Evolutionary conservation across 1,139 yeast genomes (phyloP), one percentile per base, ranked within the genome.

Genomic region (Pichia inconspicua): DNA sequence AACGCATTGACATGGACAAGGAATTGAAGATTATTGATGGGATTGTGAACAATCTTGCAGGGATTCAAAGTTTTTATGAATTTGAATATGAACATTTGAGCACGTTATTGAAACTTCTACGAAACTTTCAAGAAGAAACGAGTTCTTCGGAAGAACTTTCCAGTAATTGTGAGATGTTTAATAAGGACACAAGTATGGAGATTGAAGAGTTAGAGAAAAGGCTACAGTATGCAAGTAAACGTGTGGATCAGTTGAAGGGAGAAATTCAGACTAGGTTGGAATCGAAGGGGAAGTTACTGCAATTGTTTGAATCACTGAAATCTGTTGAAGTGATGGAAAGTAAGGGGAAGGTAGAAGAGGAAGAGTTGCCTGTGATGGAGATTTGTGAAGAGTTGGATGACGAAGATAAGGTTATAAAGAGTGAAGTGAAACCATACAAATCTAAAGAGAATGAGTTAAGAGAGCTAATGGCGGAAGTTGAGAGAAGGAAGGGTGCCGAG

Each of bases 301-400:
- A 58, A 34, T 54, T 67, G 30, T 61, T 71, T 37, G 60, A 63
- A 30, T 55, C 62, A n/a, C 53, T 61, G 32, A 55, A 53, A 36
- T 52, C 53, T 19, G 53, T 53, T 17, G 57, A 58, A 27, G 51
- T 50, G 6, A 48, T 57, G 19, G 51, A 45, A 4, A 15, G 12
- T 15, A n/a, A 19, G 11, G n/a, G 14, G 12, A 19, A n/a, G 7
- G 14, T 25, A 9, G 19, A 4, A 27, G n/a, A 25, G 5, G 28
- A 25, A 7, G 43, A 39, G 14, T 62, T 81, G 4, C 88, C 87
- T 0, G 65, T 81, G 17, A 80, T 89, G 82, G 97, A 89, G 50
- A 89, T 89, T 25, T 74, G 82, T 46, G 97, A 90, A 61, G 89
- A 84, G 48, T 66, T 90, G 40, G 96, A 89, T 63, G 95, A 85